Evolutionary conservation across 441 rosid species (phyloP), one percentile per base, ranked within the genome.

Genomic region (Populus hybrid): DNA sequence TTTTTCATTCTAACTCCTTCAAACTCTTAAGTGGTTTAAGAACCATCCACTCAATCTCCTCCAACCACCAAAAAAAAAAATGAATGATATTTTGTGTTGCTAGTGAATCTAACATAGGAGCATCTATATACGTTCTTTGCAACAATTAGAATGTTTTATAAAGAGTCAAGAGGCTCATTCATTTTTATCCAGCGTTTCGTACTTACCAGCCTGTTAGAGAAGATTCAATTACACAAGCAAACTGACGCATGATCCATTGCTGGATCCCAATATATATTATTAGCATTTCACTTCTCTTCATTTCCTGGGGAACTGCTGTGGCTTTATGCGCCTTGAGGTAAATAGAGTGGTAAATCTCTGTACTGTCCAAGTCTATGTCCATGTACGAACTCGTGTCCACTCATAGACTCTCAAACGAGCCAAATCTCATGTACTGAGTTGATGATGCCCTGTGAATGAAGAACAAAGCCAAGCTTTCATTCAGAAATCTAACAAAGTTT

Each of bases 391-490:
- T 36, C 38, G 1, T 35, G 38, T 35, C 38, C 38, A 35, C 38
- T 6, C 72, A 11, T 78, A 68, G 34, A 78, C 67, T 57, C 81
- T 16, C 10, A 73, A 35, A 73, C 8, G 73, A 10, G 28, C 35
- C 24, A 67, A 54, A 67, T 14, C 36, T 73, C 42, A 63, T 10
- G 46, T 64, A 40, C 10, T 70, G 75, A 10, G 70, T 64, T 26
- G 81, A 70, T 1, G 38, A 35, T 24, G 81, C 28, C 28, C 28
- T 26, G 28, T 26, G 28, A 26, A 26, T 28, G 30, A 28, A 28
- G 30, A 28, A 28, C 30, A 28, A 28, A 42, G 78, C 50, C 32
- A 85, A 78, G 66, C 83, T 69, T 64, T 84, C 85, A 71, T 57
- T 78, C 30, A 65, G 4, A 69, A 72, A 82, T 18, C 77, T 63